Percentiles rank a stretch among this genome's conserved stretches.
These are phyloP conservation scores for Acanthamoeba lenticulata DNA, from an alignment of 208 protist genomes.

Conservation along the genomic window DNA sequence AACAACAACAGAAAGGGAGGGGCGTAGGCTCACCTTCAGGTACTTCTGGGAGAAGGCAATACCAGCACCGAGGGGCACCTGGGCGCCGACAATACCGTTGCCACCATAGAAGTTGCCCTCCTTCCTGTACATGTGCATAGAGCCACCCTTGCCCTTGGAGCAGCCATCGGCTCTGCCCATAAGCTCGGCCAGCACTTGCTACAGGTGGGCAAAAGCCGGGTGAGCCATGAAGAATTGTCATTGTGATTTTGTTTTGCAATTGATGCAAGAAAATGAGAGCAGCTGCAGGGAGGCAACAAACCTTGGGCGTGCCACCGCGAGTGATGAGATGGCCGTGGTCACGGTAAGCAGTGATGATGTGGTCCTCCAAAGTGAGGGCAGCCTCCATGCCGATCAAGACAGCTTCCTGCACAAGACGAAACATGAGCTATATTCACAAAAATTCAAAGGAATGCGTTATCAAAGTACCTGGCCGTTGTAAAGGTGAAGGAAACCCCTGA, in stretches of 20 bases:
- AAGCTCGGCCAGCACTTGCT: slow-evolving; percentile 90
- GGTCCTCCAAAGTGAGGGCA: slow-evolving; percentile 91
- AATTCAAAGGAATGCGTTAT: background rate
- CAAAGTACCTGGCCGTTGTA: slow-evolving; percentile 95
- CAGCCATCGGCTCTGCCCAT: slow-evolving; percentile 90
- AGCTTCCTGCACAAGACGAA: slow-evolving; percentile 88
- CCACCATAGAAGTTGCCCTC: slow-evolving; percentile 96
- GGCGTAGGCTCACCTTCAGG: slow-evolving; percentile 71
- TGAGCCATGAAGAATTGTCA: too few species aligned
- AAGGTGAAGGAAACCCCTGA: slow-evolving; percentile 98
- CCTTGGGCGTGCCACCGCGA: slow-evolving; percentile 91
- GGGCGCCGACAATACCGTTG: slow-evolving; percentile 98
- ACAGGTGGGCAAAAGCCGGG: background rate
- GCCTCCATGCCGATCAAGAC: slow-evolving; percentile 94
- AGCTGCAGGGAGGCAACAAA: too few species aligned
- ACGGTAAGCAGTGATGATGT: slow-evolving; percentile 96
- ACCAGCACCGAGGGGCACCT: slow-evolving; percentile 95
- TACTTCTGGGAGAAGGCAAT: slow-evolving; percentile 92
- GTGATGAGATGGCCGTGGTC: slow-evolving; percentile 94
- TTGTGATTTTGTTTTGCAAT: too few species aligned
- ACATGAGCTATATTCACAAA: background rate
- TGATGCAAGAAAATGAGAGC: too few species aligned
- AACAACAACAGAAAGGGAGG: background rate
- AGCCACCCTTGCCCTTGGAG: slow-evolving; percentile 96
- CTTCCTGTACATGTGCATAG: slow-evolving; percentile 98